A percentile compares a stretch with the other conserved stretches of the same genome.
These are phyloP conservation scores for Metschnikowia noctiluminum DNA, from an alignment of 805 yeast genomes.

Conservation along the genomic window DNA sequence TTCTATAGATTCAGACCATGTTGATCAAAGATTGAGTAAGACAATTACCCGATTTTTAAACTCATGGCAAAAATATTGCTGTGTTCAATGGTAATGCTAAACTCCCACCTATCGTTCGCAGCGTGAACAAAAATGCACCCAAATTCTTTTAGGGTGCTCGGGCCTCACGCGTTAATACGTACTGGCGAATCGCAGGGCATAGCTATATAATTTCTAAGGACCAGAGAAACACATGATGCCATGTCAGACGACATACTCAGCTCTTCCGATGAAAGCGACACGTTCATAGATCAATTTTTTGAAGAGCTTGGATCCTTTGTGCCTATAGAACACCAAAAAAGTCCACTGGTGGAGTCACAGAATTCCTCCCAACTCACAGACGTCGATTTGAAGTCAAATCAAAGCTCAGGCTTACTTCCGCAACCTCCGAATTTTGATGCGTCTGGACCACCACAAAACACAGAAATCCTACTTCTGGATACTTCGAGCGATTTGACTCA, in stretches of 20 bases:
- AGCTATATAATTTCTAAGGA: background rate
- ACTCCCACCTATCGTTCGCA: too few relatives aligned
- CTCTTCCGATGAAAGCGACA: background rate
- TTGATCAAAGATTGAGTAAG: too few relatives aligned
- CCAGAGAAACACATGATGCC: background rate
- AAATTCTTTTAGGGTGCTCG: too few relatives aligned
- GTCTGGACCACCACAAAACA: background rate
- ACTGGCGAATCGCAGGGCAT: background rate
- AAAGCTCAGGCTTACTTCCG: background rate
- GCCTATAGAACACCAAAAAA: too few relatives aligned
- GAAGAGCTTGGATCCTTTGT: constrained; percentile 1
- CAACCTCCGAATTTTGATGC: background rate
- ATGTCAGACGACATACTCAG: background rate
- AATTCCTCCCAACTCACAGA: background rate
- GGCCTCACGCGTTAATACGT: too few relatives aligned
- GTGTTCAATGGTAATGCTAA: too few relatives aligned
- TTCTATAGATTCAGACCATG: too few relatives aligned
- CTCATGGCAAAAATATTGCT: too few relatives aligned
- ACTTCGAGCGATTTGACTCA: background rate
- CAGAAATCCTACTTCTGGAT: background rate
- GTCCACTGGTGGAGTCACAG: background rate
- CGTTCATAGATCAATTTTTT: constrained; percentile 1
- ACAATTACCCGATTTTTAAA: too few relatives aligned
- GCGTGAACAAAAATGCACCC: too few relatives aligned
- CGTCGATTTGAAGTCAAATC: background rate